Evolutionary conservation across 768 basidiomycete species (phyloP).

Genomic region (Rickenella mellea): DNA sequence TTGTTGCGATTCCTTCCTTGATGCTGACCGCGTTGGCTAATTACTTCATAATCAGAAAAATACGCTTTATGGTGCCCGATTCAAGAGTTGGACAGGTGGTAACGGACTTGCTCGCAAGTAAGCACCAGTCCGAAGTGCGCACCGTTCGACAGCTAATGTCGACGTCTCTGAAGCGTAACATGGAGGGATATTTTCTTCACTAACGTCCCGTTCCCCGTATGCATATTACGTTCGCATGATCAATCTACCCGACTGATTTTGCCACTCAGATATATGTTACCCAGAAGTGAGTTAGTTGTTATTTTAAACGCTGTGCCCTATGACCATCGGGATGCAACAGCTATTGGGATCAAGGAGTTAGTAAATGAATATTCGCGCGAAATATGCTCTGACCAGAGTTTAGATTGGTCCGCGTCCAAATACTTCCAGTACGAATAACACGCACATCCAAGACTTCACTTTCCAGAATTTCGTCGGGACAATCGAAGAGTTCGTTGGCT

Average conservation of each 20-base stretch:
- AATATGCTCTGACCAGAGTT: too few relatives aligned
- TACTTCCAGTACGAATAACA: conserved; percentile 36
- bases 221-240: conserved; percentile 9
- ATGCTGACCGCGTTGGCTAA: too few relatives aligned
- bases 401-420: conserved; percentile 35
- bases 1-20: background rate
- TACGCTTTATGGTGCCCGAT: conserved; percentile 48
- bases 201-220: conserved; percentile 46
- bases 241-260: background rate
- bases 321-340: conserved; percentile 17
- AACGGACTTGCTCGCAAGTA: conserved; percentile 50
- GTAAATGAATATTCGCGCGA: too few relatives aligned
- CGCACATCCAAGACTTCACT: conserved; percentile 43
- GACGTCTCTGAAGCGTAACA: conserved; percentile 30
- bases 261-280: conserved; percentile 45
- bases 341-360: conserved; percentile 54
- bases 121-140: background rate
- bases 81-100: conserved; percentile 61
- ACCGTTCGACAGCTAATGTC: background rate
- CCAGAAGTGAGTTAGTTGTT: conserved; percentile 38
- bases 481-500: conserved; percentile 31
- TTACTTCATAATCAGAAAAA: conserved; percentile 40
- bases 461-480: conserved; percentile 47
- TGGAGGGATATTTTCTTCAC: conserved; percentile 47
- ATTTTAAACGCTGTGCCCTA: background rate